Percentiles rank a stretch among this genome's conserved stretches.
Evolutionary conservation across 1,284 basidiomycete species (phyloP).

Genomic region (Vanrija humicola): DNA sequence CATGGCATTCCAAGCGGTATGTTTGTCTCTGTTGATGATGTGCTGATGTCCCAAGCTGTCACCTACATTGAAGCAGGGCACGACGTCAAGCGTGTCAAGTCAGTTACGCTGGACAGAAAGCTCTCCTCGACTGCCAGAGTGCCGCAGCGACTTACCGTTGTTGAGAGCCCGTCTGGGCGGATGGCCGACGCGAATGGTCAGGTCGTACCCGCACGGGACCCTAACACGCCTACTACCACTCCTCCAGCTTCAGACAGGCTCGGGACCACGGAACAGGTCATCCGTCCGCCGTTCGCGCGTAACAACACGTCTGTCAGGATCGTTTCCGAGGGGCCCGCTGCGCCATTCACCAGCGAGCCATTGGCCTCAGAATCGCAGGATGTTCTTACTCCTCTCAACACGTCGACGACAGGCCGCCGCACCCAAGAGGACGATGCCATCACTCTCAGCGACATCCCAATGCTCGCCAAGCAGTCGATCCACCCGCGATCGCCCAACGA

Average conservation of each 20-base stretch:
- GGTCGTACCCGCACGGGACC: constrained; percentile 38
- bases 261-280: constrained; percentile 47
- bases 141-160: constrained; percentile 90
- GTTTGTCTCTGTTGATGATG: constrained; percentile 1
- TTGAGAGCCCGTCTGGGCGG: constrained; percentile 90
- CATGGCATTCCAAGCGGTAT: constrained; percentile 68
- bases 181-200: constrained; percentile 65
- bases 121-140: constrained; percentile 79
- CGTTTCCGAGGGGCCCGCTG: constrained; percentile 60
- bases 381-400: constrained; percentile 78
- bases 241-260: constrained; percentile 1
- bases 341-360: too few relatives aligned
- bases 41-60: constrained; percentile 4
- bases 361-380: neutral
- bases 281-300: constrained; percentile 70
- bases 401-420: constrained; percentile 57
- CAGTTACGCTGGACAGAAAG: constrained; percentile 88
- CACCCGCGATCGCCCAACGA: constrained; percentile 39
- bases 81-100: constrained; percentile 91
- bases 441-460: constrained; percentile 94
- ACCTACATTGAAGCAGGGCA: constrained; percentile 51
- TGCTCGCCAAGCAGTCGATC: constrained; percentile 61
- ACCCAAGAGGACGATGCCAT: constrained; percentile 15
- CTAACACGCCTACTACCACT: neutral
- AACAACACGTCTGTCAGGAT: constrained; percentile 86